Evolutionary conservation across 192 early-diverging fungal genomes (phyloP).

Genomic region (Backusella mclennaniae): DNA sequence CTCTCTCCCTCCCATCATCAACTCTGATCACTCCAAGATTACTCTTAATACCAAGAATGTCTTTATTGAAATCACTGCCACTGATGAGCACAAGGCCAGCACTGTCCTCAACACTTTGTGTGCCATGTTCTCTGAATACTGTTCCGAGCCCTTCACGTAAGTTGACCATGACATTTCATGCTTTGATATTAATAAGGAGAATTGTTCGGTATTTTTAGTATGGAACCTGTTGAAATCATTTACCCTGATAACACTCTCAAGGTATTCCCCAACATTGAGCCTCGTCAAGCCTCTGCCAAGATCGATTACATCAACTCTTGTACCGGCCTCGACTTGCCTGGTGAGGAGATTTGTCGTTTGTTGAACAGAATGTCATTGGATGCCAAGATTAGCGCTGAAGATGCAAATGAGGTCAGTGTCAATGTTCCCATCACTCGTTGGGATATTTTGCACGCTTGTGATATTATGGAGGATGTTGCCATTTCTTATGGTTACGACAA

Average conservation of each 20-base stretch:
- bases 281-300: conserved; percentile 68
- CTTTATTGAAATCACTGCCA: conserved; percentile 97
- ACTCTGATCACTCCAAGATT: conserved; percentile 98
- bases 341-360: conserved; percentile 69
- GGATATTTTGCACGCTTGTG: conserved; percentile 95
- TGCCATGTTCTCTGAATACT: conserved; percentile 96
- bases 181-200: background rate
- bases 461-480: conserved; percentile 97
- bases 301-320: conserved; percentile 87
- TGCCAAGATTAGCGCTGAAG: conserved; percentile 50
- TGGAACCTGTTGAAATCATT: conserved; percentile 90
- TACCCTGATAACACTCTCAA: conserved; percentile 74
- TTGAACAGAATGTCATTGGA: conserved; percentile 88
- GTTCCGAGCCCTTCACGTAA: conserved; percentile 85
- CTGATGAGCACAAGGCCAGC: conserved; percentile 92
- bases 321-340: conserved; percentile 69
- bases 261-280: conserved; percentile 73
- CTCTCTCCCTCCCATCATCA: conserved; percentile 98
- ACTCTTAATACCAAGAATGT: conserved; percentile 91
- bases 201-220: conserved; percentile 38
- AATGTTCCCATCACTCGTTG: conserved; percentile 86
- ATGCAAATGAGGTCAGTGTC: conserved; percentile 65
- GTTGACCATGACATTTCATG: conserved; percentile 24
- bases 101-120: conserved; percentile 92
- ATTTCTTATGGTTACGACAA: conserved; percentile 98